These are phyloP conservation scores for Hanseniaspora mollemarum DNA, from an alignment of 805 yeast species.

Conservation along the genomic window DNA sequence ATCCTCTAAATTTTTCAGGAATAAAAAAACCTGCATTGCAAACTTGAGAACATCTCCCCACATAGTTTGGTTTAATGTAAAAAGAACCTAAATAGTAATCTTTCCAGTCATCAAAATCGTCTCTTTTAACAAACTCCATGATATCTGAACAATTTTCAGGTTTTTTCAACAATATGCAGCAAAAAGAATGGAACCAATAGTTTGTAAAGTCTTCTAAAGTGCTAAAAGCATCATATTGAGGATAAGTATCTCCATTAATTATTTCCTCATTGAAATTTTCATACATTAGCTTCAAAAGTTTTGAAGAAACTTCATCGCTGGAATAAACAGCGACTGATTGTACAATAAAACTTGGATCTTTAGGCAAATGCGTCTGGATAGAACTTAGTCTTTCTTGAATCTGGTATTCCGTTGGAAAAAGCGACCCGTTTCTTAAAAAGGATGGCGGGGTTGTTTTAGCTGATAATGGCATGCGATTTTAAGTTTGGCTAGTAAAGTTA, in stretches of 20 bases:
- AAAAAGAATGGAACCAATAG: constrained; percentile 59
- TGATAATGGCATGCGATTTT: neutral
- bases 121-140: constrained; percentile 19
- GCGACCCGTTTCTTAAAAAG: constrained; percentile 28
- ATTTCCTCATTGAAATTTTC: constrained; percentile 53
- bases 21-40: constrained; percentile 86
- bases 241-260: constrained; percentile 67
- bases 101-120: constrained; percentile 33
- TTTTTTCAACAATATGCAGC: constrained; percentile 48
- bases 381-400: constrained; percentile 31
- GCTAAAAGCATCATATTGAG: constrained; percentile 36
- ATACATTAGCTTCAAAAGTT: constrained; percentile 38
- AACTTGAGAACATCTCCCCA: constrained; percentile 72
- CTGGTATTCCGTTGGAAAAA: constrained; percentile 25
- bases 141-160: constrained; percentile 22
- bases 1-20: constrained; percentile 45
- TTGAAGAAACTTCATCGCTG: constrained; percentile 38
- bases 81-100: constrained; percentile 54
- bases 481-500: neutral
- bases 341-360: constrained; percentile 36
- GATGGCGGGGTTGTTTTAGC: constrained; percentile 10
- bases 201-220: constrained; percentile 41
- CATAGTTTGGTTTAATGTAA: constrained; percentile 76
- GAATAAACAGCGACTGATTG: constrained; percentile 53
- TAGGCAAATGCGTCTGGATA: constrained; percentile 32